Evolutionary conservation across 2,329 filamentous ascomycete species (phyloP).

Genomic region (Coniochaeta sp.): DNA sequence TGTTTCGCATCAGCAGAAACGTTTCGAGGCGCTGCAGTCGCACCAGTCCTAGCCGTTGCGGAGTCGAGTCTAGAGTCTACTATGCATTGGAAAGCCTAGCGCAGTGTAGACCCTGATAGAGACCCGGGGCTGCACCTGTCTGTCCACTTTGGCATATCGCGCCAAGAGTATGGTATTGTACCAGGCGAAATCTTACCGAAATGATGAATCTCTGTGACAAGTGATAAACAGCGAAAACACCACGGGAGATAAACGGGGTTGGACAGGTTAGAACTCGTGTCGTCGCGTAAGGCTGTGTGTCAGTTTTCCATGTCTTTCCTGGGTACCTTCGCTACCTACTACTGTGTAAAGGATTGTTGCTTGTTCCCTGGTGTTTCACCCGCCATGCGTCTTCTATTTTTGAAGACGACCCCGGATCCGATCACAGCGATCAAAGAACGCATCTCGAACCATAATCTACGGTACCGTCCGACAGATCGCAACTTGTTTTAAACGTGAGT

Average conservation of each 20-base stretch:
- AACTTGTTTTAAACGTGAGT: background rate
- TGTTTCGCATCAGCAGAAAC: background rate
- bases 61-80: too few species aligned
- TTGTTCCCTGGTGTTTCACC: background rate
- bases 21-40: background rate
- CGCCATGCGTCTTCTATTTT: background rate
- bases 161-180: background rate
- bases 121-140: background rate
- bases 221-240: too few species aligned
- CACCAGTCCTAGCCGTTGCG: background rate
- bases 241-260: background rate
- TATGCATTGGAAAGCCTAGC: too few species aligned
- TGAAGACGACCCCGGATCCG: background rate
- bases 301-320: background rate
- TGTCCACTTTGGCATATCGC: background rate
- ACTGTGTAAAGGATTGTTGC: background rate
- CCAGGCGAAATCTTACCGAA: background rate
- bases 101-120: background rate
- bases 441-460: background rate
- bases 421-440: background rate
- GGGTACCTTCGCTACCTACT: background rate
- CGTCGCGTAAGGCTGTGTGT: background rate
- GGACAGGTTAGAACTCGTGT: background rate
- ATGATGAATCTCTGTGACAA: background rate
- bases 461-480: background rate